Evolutionary conservation across 805 yeast species (phyloP), one percentile per base, ranked within the genome.

Genomic region (Ogataea methanolica): DNA sequence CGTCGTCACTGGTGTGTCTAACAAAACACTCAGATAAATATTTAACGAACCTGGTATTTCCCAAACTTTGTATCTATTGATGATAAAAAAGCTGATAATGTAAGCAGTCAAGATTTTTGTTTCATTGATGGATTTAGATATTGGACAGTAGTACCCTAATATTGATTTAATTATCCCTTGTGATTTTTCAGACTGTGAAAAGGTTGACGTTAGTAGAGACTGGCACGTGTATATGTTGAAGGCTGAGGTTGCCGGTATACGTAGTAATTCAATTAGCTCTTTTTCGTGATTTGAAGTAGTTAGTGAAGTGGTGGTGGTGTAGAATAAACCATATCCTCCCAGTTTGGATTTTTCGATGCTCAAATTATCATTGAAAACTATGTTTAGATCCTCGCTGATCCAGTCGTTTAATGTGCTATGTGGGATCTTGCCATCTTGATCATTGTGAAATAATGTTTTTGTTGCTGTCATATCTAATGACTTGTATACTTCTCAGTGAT

Each of bases 321-420:
- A 61, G 52, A 67, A 70, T 1, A 71, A 62, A 2, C 75, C 76
- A 1, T 63, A 54, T 6, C 79, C 75, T 3, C 69, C 69, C 2
- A 54, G 33, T 16, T 44, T 23, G 2, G 62, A 61, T 9, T 47
- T 17, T 23, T 46, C 49, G 2, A 64, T 46, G 3, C 41, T 36
- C 1, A 62, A 36, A n/a, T 42, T 38, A 5, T 41, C 36, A 43
- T 56, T 33, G 11, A n/a, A 44, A 26, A 37, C 36, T n/a, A 60
- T 46, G 0, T 41, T 42, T 4, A 55, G 16, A 5, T 39, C 36
- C 5, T 44, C 29, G 2, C 21, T 5, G 4, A 44, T 23, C 62
- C 62, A 61, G 26, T 46, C 4, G 16, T 44, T 44, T 15, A 44
- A 44, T 16, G 14, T 17, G 6, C 15, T 17, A 14, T 36, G 35